Conservation (phyloP, 2,329 filamentous ascomycete genomes). For the Aureobasidium vineae region DNA sequence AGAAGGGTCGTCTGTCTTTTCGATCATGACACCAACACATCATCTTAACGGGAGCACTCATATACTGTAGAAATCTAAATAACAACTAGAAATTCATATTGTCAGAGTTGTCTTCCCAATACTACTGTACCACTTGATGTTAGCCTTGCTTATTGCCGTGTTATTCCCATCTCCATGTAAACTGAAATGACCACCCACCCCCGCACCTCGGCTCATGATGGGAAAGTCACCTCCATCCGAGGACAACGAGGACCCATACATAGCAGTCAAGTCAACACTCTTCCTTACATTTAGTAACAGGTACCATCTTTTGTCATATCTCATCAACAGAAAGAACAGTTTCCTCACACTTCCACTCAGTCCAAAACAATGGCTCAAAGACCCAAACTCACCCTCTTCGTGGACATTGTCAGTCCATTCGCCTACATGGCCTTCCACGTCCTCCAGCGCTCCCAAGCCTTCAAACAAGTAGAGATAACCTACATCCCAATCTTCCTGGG, state of each 20-base stretch:
- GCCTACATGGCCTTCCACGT: constrained; percentile 60
- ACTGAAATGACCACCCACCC: background rate
- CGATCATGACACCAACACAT: background rate
- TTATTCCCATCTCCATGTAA: constrained; percentile 9
- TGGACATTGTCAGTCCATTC: constrained; percentile 61
- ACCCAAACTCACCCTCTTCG: constrained; percentile 56
- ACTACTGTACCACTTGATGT: background rate
- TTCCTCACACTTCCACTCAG: background rate
- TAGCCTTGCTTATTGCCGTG: background rate
- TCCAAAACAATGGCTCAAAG: constrained; percentile 1
- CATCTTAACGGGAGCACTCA: background rate
- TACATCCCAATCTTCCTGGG: constrained; percentile 61
- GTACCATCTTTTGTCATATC: background rate
- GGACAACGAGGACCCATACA: constrained; percentile 3
- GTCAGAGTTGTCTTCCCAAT: background rate
- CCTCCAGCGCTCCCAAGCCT: constrained; percentile 56
- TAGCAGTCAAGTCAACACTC: constrained; percentile 5
- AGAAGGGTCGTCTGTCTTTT: background rate
- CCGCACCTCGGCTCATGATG: constrained; percentile 21
- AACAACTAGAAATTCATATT: too few species aligned
- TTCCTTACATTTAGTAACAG: background rate
- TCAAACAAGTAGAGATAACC: constrained; percentile 54
- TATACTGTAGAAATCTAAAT: background rate
- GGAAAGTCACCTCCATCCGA: constrained; percentile 19
- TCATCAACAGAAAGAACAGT: background rate